Conservation (phyloP, 495 filamentous ascomycete species). For the Tirmania nivea region DNA sequence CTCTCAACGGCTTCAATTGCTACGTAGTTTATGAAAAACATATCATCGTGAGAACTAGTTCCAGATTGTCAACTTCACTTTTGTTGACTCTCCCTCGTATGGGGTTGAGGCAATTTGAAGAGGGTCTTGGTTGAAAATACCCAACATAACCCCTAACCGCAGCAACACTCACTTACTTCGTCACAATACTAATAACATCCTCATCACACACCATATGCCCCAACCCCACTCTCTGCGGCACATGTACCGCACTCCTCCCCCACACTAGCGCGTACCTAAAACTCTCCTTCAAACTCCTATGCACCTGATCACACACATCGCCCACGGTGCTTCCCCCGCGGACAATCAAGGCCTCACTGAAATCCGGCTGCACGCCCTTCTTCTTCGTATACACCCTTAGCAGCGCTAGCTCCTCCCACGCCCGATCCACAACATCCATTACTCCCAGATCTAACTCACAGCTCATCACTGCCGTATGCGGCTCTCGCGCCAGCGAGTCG, state of each 20-base stretch:
- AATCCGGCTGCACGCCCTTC: conserved; percentile 81
- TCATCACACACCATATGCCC: conserved; percentile 75
- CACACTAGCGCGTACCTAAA: conserved; percentile 98
- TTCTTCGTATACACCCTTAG: conserved; percentile 93
- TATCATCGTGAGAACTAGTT: no score
- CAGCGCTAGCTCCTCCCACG: conserved; percentile 83
- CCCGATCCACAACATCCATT: conserved; percentile 79
- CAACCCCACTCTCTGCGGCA: conserved; percentile 83
- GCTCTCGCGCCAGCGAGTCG: conserved; percentile 75
- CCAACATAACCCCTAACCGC: no score
- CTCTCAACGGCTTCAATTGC: no score
- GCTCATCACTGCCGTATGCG: conserved; percentile 87
- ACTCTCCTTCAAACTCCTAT: conserved; percentile 85
- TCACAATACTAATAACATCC: conserved; percentile 95
- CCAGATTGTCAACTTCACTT: no score
- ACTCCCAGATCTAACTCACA: conserved; percentile 97
- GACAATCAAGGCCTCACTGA: conserved; percentile 84
- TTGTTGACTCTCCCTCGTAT: no score
- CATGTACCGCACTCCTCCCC: conserved; percentile 86
- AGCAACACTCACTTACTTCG: no score
- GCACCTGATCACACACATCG: conserved; percentile 91
- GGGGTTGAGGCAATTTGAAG: no score
- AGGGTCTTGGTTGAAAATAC: no score
- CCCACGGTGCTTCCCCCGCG: conserved; percentile 71
- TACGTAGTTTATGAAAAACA: no score